Evolutionary conservation across 2,329 filamentous ascomycete species (phyloP).

Genomic region (Penicillium crustosum): DNA sequence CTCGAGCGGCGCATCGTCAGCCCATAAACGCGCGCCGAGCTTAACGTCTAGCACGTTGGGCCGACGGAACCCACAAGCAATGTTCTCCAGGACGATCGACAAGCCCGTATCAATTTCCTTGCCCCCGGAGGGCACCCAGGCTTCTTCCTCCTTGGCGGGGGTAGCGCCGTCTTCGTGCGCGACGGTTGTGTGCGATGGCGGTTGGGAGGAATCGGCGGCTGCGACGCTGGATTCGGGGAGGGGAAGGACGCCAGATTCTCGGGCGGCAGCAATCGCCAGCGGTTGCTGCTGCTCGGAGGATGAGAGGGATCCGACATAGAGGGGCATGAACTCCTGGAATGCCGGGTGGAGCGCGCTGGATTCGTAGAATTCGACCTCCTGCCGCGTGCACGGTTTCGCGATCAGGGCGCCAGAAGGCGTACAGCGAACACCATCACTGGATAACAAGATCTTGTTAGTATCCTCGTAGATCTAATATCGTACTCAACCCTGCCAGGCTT

Average conservation of each 20-base stretch:
- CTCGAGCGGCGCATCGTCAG: slow-evolving; percentile 62
- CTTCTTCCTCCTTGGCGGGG: slow-evolving; percentile 23
- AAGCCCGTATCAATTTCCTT: slow-evolving; percentile 71
- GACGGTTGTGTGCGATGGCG: slow-evolving; percentile 28
- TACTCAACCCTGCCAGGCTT: too few relatives aligned
- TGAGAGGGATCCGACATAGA: slow-evolving; percentile 75
- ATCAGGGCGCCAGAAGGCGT: slow-evolving; percentile 81
- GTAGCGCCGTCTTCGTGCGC: slow-evolving; percentile 20
- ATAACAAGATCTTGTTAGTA: slow-evolving; percentile 9
- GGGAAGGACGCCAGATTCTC: slow-evolving; percentile 45
- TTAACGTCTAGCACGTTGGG: slow-evolving; percentile 95
- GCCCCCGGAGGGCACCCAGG: slow-evolving; percentile 54
- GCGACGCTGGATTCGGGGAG: slow-evolving; percentile 26
- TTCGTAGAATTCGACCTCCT: slow-evolving; percentile 90
- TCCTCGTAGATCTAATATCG: background rate
- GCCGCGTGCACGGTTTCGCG: slow-evolving; percentile 86
- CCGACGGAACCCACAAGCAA: slow-evolving; percentile 73
- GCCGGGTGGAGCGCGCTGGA: slow-evolving; percentile 66
- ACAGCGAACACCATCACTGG: slow-evolving; percentile 84
- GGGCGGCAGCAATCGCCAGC: slow-evolving; percentile 48
- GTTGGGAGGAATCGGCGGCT: slow-evolving; percentile 6
- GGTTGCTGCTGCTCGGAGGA: slow-evolving; percentile 57
- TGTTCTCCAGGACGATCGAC: slow-evolving; percentile 82
- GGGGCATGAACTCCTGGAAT: slow-evolving; percentile 78
- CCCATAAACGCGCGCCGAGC: slow-evolving; percentile 82